Base-by-base conservation (phyloP, 116 monocot species). In the Trichopus zeylanicus region DNA sequence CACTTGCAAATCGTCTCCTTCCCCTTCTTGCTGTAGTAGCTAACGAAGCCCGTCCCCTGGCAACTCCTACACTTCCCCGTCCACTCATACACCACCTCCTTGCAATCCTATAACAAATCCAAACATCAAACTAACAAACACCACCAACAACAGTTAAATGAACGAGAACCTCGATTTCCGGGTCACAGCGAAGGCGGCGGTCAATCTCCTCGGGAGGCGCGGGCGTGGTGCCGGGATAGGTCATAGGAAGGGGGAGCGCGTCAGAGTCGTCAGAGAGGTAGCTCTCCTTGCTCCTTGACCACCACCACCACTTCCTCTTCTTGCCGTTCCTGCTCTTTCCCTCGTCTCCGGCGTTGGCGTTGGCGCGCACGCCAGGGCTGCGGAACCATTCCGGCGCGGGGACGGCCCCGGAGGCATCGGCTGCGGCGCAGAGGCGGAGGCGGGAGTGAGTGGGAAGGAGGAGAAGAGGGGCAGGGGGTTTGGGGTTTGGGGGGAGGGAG, bases 21-120 rank as follows among this genome's bases (percentile, higher is more conserved):
- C 7, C 89, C 86, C 69, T 70, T 94, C 61, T 89, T 89, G 42
- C 63, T 83, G 53, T 73, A 89, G 53, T 94, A 94, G 63, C 86
- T 89, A 33, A 89, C 89, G 23, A 86, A 77, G 12, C 89, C 89
- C 18, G 83, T 76, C 60, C 89, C 89, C 56, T 94, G 94, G 69
- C 89, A 94, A 52, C 94, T 94, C 71, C 86, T 83, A 25, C 90
- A 89, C 72, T 95, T 89, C 52, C 90, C 89, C 49, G 86, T 83
- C 94, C 94, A 94, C 66, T 94, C 89, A 28, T 94, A 94, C 3
- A 82, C 80, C 46, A 86, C 78, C 20, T 75, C 70, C 75, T 81
- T 86, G 65, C 94, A 94, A 62, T 89, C 94, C 88, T 92, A n/a
- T 16, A 16, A 15, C 48, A 60, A 46, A 4, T 18, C 19, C 11